These are phyloP conservation scores for Pilasporangium apinafurcum DNA, from an alignment of 352 stramenopile species.

Conservation along the genomic window DNA sequence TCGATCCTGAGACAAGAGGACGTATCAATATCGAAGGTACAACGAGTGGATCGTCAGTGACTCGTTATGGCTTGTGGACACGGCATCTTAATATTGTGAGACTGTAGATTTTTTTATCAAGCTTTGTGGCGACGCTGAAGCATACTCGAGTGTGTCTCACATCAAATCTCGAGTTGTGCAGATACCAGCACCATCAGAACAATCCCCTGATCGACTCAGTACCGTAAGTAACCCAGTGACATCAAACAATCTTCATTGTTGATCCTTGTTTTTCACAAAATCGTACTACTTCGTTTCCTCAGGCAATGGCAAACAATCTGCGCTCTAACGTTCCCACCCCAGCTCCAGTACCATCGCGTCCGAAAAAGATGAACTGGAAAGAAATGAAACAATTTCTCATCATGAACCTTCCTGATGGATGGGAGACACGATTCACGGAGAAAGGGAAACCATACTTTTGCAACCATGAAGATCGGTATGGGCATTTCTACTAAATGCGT, in stretches of 20 bases:
- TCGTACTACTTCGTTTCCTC: not conserved
- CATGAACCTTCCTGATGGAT: conserved; percentile 65
- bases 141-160: conserved; percentile 25
- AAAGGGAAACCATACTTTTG: conserved; percentile 82
- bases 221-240: too few species aligned
- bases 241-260: not conserved
- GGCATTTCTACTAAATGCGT: not conserved
- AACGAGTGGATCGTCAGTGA: conserved; percentile 1
- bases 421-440: conserved; percentile 77
- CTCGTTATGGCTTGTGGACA: not conserved
- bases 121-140: conserved; percentile 55
- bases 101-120: conserved; percentile 79
- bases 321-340: conserved; percentile 8
- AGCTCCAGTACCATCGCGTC: conserved; percentile 23
- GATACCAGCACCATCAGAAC: not conserved
- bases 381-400: conserved; percentile 71
- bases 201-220: not conserved
- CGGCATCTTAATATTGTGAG: too few species aligned
- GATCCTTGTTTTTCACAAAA: not conserved
- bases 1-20: conserved; percentile 46
- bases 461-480: conserved; percentile 63
- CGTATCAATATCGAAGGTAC: conserved; percentile 70
- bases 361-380: conserved; percentile 58
- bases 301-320: conserved; percentile 13
- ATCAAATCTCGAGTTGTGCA: conserved; percentile 3